These are phyloP conservation scores for Brassica carinata DNA, from an alignment of 345 rosid genomes.

Conservation along the genomic window DNA sequence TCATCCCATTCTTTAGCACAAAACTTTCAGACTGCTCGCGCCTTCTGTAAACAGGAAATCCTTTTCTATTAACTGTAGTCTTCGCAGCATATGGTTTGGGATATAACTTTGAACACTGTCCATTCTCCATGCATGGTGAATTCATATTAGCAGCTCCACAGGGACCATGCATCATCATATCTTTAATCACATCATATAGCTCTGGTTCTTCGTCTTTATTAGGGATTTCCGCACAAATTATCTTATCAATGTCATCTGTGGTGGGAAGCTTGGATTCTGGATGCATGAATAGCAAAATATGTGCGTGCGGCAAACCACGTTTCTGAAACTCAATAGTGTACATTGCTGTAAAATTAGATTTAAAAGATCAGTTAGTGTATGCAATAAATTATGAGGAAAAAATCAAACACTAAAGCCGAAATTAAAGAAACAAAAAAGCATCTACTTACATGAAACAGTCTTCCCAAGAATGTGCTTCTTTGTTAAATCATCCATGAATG, in stretches of 20 bases:
- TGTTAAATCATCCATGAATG: neutral
- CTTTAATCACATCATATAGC: neutral
- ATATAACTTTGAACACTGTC: neutral
- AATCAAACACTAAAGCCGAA: neutral
- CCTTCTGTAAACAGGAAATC: neutral
- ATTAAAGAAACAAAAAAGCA: neutral
- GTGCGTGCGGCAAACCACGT: neutral
- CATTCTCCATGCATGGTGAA: neutral
- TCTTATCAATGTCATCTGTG: neutral
- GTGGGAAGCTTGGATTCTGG: neutral
- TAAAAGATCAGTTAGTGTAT: neutral
- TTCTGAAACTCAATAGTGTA: neutral
- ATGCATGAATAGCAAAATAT: neutral
- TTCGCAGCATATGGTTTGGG: neutral
- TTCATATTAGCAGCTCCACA: neutral
- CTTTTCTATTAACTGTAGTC: neutral
- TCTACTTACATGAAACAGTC: neutral
- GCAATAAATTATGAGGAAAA: too few relatives aligned
- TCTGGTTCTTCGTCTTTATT: neutral
- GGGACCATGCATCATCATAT: neutral
- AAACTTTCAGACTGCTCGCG: neutral
- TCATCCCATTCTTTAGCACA: neutral
- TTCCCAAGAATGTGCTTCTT: neutral
- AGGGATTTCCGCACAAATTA: neutral
- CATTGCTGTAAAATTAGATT: neutral